phyloP scores from a whole-genome alignment of 2,329 filamentous ascomycete genomes.

The Fusarium compactum region DNA sequence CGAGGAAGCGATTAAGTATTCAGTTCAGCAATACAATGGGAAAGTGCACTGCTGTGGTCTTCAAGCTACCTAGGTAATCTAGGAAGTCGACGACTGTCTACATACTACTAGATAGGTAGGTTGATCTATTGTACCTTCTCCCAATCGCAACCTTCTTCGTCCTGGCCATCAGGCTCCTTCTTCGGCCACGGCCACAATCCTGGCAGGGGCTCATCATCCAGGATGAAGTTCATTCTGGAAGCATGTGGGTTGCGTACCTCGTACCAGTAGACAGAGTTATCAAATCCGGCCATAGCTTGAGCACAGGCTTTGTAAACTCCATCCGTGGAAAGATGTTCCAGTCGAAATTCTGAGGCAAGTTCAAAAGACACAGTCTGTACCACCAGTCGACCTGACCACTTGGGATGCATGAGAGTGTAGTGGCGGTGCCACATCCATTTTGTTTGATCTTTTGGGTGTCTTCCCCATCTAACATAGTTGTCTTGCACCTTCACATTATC shows the following conservation, averaged over 20 bases:
- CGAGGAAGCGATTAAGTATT: not conserved
- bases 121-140: not conserved
- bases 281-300: accelerated
- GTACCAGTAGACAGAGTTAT: not conserved
- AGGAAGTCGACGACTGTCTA: not conserved
- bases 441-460: accelerated
- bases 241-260: too few relatives aligned
- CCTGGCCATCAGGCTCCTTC: accelerated
- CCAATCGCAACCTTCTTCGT: not conserved
- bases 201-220: not conserved
- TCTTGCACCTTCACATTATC: accelerated
- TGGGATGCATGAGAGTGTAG: not conserved
- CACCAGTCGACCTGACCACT: not conserved
- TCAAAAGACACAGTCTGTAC: not conserved
- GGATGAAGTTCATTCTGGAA: not conserved
- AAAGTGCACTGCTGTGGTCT: not conserved
- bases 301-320: accelerated
- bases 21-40: not conserved
- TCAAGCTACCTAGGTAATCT: too few relatives aligned
- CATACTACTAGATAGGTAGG: not conserved
- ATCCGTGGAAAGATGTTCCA: not conserved
- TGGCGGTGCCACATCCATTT: not conserved
- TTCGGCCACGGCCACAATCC: constrained; percentile 13
- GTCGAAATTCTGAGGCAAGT: not conserved
- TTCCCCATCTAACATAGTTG: not conserved